Base-by-base conservation (phyloP, 257 asterid species). In the Scutellaria barbata region DNA sequence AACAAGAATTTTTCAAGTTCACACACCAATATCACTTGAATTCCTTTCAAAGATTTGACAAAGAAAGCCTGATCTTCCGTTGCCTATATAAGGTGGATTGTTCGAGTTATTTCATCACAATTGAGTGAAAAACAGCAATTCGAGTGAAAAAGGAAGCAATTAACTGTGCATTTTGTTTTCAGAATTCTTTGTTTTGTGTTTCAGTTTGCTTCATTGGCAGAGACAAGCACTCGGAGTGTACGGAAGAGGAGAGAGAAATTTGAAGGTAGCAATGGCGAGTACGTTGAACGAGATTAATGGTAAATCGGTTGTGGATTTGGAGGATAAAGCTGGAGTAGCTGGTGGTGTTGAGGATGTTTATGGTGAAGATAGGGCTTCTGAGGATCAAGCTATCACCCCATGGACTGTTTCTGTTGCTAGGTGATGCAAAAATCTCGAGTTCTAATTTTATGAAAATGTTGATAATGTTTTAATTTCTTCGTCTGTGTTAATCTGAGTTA, bases 351-450 rank as follows among this genome's bases (percentile, higher is more conserved):
- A 72, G 70, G 98, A 95, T 62, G 80, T 88, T 12, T 95, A 92
- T 43, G 96, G 99, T 5, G 97, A 91, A 79, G 98, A 94, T 74
- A 85, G 90, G 66, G 99, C 96, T 53, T 81, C 96, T 6, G 87
- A 94, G 84, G 86, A 91, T 80, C 98, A 85, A 79, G 79, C 79
- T 18, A 73, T 95, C 73, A 92, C 97, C 39, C 98, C 99, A 33
- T 95, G 98, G 99, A 79, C 87, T 63, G 80, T 88, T 42, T 82
- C 98, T 37, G 86, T 95, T 63, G 96, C 99, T 74, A 89, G 99
- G 98, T 94, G 76, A 83, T 70, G 35, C 11, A 0, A 11, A n/a
- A 18, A 46, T 45, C 58, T 53, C 5, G 4, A 55, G 53, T 8
- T 41, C 73, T 52, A 14, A 41, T 66, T 56, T 6, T 17, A 1